These are phyloP conservation scores for Acacia confusa DNA, from an alignment of 306 rosid species.

Conservation along the genomic window DNA sequence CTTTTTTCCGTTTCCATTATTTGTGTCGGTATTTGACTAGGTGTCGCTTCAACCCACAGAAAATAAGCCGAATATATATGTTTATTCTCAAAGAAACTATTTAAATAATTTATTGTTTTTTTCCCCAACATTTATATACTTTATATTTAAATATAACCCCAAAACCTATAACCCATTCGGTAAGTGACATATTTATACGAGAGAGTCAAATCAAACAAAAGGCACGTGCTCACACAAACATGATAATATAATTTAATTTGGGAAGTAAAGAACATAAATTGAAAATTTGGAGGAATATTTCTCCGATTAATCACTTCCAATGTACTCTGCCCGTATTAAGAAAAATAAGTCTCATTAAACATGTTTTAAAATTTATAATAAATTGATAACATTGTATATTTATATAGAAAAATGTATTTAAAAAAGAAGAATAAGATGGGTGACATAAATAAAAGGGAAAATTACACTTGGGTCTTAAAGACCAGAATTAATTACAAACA, in stretches of 20 bases:
- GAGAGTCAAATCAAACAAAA: not conserved
- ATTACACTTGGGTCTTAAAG: no score
- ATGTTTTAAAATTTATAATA: no score
- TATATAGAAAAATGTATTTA: no score
- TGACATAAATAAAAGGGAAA: not conserved
- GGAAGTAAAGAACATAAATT: not conserved
- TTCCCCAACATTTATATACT: not conserved
- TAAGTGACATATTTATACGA: not conserved
- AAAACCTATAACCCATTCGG: not conserved
- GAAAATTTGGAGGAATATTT: not conserved
- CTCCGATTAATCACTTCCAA: no score
- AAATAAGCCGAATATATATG: not conserved
- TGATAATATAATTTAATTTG: not conserved
- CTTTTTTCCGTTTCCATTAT: not conserved
- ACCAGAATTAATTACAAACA: no score
- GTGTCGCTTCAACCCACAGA: not conserved
- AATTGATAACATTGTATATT: no score
- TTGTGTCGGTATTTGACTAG: not conserved
- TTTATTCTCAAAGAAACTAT: not conserved
- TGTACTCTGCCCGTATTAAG: no score
- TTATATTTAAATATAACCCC: not conserved
- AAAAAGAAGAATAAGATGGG: slow-evolving; percentile 1
- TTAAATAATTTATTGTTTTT: not conserved
- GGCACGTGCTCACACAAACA: not conserved
- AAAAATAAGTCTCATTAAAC: no score